Base-by-base conservation (phyloP, 106 monocot genomes). In the Acorus gramineus region DNA sequence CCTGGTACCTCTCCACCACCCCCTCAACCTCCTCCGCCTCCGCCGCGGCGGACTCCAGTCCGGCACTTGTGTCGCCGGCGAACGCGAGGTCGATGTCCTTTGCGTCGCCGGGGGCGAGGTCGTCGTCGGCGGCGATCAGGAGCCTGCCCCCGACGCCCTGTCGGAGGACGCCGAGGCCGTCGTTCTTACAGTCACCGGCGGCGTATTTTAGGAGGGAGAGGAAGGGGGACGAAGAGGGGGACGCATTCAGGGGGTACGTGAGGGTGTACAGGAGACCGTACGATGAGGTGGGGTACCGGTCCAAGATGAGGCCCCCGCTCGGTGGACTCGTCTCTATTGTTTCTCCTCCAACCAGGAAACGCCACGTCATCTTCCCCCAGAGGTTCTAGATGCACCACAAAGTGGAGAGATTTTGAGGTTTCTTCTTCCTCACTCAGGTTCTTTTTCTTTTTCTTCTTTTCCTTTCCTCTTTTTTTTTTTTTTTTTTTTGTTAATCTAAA, bases 291-390 rank as follows among this genome's bases (percentile, higher is more conserved):
- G 65, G 70, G 7, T 98, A 98, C 70, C 73, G 96, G 4, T 80
- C 82, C n/a, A 91, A 73, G 75, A 91, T 98, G 91, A 67, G 81
- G 47, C 87, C 91, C 8, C 91, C 91, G 6, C 68, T 98, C 2
- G 87, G 91, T 11, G 96, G 96, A 6, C 81, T 98, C 67, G 67
- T 85, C 58, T 87, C 96, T 42, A 91, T 98, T 66, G 96, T 98
- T 44, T 72, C 75, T 44, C 28, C 28, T 28, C 28, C 28, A 28
- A 74, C 50, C 66, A 61, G 68, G 48, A 53, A 57, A 47, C 72
- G 80, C 57, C 70, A 65, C 67, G 63, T 61, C 60, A 50, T 56
- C 62, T 7, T 3, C 11, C 79, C 70, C 48, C 79, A 28, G 28
- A 28, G 28, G 28, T 28, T 28, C 28, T 28, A 28, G 28, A 28